Base-by-base conservation (phyloP, 2,329 filamentous ascomycete genomes). In the Apiospora phragmitis region DNA sequence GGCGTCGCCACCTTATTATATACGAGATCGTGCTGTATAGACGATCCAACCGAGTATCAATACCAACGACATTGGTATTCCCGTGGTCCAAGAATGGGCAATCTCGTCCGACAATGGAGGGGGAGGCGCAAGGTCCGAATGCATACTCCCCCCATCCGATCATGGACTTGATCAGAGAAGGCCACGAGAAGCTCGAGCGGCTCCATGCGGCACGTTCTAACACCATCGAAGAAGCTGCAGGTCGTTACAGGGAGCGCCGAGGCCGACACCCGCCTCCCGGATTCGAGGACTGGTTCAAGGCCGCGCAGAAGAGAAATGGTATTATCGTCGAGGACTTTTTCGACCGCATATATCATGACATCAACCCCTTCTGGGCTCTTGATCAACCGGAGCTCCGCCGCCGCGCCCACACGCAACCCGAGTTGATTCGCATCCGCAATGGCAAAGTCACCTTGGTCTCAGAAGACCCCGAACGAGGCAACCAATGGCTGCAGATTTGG, bases 301-400 rank as follows among this genome's bases (percentile, higher is more conserved):
- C 86, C 65, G 89, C 89, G 5, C 75, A 81, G 38, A 81, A 85
- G 35, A 81, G 80, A 32, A 79, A 87, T 43, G 85, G 87, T 6
- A 77, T 90, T 68, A 82, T 91, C 4, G 83, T 91, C 21, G 89
- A 91, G 74, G 87, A 90, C 68, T 91, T 89, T 75, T 91, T 90
- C 78, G 87, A 90, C 75, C 88, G 89, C 70, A 88, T 91, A 66
- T 89, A 90, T 80, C 86, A 90, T 72, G 89, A 91, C 75, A 76
- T 91, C 69, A 81, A 85, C 62, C 89, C 89, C 0, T 90, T 89
- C 75, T 91, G 89, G 89, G 87, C 82, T 2, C 76, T 89, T 41
- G 84, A 87, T 35, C 79, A 83, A 11, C 77, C 80, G 49, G 79
- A 82, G 67, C 77, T 83, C 24, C 77, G 78, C 35, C 74, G 76